These are phyloP conservation scores for Phytopythium montanum DNA, from an alignment of 352 stramenopile genomes.

Conservation along the genomic window DNA sequence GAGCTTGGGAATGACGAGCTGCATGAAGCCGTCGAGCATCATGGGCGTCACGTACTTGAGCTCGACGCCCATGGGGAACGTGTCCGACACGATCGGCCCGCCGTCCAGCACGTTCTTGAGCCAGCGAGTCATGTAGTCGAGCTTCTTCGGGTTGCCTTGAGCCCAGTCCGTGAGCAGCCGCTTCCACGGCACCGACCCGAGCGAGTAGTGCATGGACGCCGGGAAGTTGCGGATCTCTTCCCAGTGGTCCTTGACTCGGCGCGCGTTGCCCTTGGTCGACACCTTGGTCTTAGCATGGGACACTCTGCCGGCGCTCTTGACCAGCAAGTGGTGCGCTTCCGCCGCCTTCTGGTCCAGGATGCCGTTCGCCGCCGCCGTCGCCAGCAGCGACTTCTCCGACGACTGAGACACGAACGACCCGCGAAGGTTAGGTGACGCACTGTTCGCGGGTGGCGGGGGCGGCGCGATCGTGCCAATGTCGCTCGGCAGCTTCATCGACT, in stretches of 20 bases:
- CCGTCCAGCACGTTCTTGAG: slow-evolving; percentile 87
- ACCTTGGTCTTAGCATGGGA: slow-evolving; percentile 67
- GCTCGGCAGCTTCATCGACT: slow-evolving; percentile 63
- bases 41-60: slow-evolving; percentile 89
- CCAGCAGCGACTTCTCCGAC: slow-evolving; percentile 38
- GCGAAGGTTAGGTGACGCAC: slow-evolving; percentile 8
- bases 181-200: slow-evolving; percentile 86
- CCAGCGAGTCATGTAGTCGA: slow-evolving; percentile 90
- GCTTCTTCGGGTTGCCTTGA: slow-evolving; percentile 86
- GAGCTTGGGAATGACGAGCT: slow-evolving; percentile 86
- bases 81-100: slow-evolving; percentile 80
- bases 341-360: slow-evolving; percentile 49
- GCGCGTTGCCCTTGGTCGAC: slow-evolving; percentile 68
- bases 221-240: slow-evolving; percentile 87
- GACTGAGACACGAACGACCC: slow-evolving; percentile 30
- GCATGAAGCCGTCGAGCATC: slow-evolving; percentile 90
- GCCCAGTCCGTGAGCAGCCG: slow-evolving; percentile 83
- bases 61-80: slow-evolving; percentile 85
- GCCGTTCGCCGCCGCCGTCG: slow-evolving; percentile 25
- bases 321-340: slow-evolving; percentile 63
- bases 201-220: slow-evolving; percentile 75
- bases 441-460: slow-evolving; percentile 2
- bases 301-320: slow-evolving; percentile 68
- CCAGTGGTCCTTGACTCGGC: slow-evolving; percentile 86
- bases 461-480: slow-evolving; percentile 60